Evolutionary conservation across 257 asterid genomes (phyloP), one percentile per base, ranked within the genome.

Genomic region (Ehretia macrophylla): DNA sequence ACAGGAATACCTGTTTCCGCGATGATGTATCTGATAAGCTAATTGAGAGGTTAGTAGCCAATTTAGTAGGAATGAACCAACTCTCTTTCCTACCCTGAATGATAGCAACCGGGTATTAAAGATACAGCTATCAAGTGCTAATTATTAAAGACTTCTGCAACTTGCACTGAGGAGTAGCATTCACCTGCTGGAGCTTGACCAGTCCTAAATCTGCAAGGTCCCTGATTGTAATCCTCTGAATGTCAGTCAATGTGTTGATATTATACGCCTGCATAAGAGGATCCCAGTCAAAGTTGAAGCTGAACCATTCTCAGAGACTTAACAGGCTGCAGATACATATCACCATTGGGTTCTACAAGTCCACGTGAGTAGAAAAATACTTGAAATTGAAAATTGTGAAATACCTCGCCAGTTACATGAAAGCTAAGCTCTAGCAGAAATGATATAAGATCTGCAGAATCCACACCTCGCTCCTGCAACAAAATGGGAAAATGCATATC

Each of bases 61-160:
- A 73, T 77, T 89, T 93, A 61, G 99, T 86, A 59, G 95, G 99
- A 71, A 89, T 88, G 55, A 89, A 93, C 99, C 99, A 93, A 73
- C 96, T 75, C 68, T 89, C 97, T 69, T 83, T 86, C 77, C 87
- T 81, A 27, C 97, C 99, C 97, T 88, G 75, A 58, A 77, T 48
- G 59, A 65, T 56, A 48, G 58, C 72, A 73, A 69, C 60, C 44
- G 56, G 23, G 44, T 40, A 55, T 42, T n/a, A 52, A 17, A 17
- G 32, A 32, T 19, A n/a, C 45, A 18, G n/a, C 14, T 12, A 42
- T 56, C 10, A 8, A 45, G 14, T 17, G 61, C 20, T 20, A 19
- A 19, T 23, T n/a, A n/a, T n/a, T 16, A 8, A 62, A 38, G 46
- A 49, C 10, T 20, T 62, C 32, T 17, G 10, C 58, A 18, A 18